Evolutionary conservation across 1,284 basidiomycete genomes (phyloP).

Genomic region (Ustilago trichophora): DNA sequence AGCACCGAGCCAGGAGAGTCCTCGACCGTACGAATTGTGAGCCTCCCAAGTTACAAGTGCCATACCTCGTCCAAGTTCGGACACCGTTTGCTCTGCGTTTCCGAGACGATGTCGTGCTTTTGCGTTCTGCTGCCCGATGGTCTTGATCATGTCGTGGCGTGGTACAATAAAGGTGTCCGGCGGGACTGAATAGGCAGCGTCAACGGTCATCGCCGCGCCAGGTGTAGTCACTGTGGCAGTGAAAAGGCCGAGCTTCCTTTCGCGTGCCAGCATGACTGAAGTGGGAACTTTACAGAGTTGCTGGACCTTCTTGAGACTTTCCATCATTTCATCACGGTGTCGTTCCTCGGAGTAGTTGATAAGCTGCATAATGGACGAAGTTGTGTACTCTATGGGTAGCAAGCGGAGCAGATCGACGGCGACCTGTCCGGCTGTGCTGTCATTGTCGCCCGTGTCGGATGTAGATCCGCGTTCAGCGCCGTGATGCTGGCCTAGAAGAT

Average conservation of each 20-base stretch:
- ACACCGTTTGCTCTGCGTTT: neutral
- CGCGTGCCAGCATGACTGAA: constrained; percentile 27
- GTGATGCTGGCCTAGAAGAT: constrained; percentile 24
- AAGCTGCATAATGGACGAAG: constrained; percentile 46
- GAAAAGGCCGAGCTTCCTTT: constrained; percentile 16
- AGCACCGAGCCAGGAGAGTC: constrained; percentile 40
- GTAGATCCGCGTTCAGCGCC: neutral
- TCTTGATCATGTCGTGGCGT: constrained; percentile 32
- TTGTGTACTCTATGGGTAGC: constrained; percentile 42
- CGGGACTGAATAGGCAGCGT: constrained; percentile 2
- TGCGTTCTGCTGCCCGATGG: constrained; percentile 26
- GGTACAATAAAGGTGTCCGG: constrained; percentile 42
- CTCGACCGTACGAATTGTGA: constrained; percentile 34
- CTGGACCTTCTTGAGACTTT: constrained; percentile 36
- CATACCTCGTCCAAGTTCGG: constrained; percentile 39
- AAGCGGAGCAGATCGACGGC: constrained; percentile 46
- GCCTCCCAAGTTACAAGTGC: constrained; percentile 41
- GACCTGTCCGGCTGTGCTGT: constrained; percentile 11
- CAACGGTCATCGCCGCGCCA: neutral
- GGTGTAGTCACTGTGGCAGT: constrained; percentile 11
- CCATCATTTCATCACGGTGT: constrained; percentile 44
- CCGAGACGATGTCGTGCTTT: constrained; percentile 28
- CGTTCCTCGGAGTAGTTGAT: constrained; percentile 43
- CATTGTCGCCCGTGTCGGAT: neutral
- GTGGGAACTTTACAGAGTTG: constrained; percentile 28